Percentiles rank a stretch among this genome's conserved stretches.
phyloP scores from a whole-genome alignment of 1,284 basidiomycete species.

The Irpex lacteus region DNA sequence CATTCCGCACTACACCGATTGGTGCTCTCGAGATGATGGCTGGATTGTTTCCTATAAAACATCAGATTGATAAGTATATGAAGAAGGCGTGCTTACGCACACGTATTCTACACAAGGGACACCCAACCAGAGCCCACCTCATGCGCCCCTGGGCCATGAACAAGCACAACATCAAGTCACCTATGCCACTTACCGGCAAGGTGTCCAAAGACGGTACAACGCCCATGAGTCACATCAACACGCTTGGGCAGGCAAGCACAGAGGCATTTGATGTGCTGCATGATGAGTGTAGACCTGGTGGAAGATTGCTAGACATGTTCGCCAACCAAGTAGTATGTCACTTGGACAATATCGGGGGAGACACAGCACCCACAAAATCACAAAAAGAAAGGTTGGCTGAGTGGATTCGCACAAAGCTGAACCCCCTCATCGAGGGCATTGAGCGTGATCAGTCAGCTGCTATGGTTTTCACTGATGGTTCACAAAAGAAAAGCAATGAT shows the following conservation, averaged over 20 bases:
- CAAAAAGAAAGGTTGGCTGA: not conserved
- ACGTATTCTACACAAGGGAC: conserved; percentile 1
- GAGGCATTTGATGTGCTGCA: not conserved
- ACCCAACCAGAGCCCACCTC: conserved; percentile 3
- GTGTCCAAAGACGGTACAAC: not conserved
- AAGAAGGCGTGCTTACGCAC: conserved; percentile 5
- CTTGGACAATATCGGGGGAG: not conserved
- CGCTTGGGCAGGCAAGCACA: not conserved
- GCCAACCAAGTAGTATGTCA: not conserved
- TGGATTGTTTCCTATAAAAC: conserved; percentile 12
- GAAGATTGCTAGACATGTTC: not conserved
- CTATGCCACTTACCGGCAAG: not conserved
- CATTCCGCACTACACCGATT: conserved; percentile 15
- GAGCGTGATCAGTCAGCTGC: not conserved
- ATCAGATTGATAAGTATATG: conserved; percentile 12
- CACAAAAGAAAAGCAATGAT: not conserved
- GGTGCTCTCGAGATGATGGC: conserved; percentile 16
- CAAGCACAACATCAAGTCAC: not conserved
- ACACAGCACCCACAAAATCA: not conserved
- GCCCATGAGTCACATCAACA: conserved; percentile 2
- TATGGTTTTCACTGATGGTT: not conserved
- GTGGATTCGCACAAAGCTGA: not conserved
- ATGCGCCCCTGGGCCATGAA: not conserved
- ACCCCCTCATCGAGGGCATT: not conserved
- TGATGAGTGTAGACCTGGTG: not conserved